A percentile compares a stretch with the other conserved stretches of the same genome.
These are phyloP conservation scores for Picochlorum sp. DNA, from an alignment of 139 green algal genomes.

Conservation along the genomic window DNA sequence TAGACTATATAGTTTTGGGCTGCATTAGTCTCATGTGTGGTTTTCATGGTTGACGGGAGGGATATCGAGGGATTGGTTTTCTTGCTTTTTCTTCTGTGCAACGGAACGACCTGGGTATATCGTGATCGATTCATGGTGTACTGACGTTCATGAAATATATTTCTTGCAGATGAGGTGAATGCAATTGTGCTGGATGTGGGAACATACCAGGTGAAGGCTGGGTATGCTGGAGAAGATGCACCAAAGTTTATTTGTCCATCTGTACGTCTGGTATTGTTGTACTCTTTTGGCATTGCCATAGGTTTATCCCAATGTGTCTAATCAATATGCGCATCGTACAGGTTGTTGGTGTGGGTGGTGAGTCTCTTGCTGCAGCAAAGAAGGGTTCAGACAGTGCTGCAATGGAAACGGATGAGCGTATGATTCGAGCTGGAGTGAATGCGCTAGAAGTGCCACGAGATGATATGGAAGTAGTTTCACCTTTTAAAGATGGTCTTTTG, in stretches of 20 bases:
- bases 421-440: conserved; percentile 38
- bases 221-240: conserved; percentile 92
- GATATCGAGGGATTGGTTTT: too few relatives aligned
- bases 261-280: conserved; percentile 20
- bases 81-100: too few relatives aligned
- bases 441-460: conserved; percentile 43
- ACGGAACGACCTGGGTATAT: too few relatives aligned
- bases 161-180: conserved; percentile 86
- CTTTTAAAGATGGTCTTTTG: conserved; percentile 40
- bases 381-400: not conserved
- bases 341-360: not conserved
- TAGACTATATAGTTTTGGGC: not conserved
- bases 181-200: conserved; percentile 89
- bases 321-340: not conserved
- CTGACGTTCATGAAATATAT: not conserved
- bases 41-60: too few relatives aligned
- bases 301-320: not conserved
- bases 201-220: conserved; percentile 64
- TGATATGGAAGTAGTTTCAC: conserved; percentile 53
- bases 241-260: conserved; percentile 90
- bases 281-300: too few relatives aligned
- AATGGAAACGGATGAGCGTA: conserved; percentile 3
- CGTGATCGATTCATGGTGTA: not conserved
- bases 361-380: conserved; percentile 14
- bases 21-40: not conserved